These are phyloP conservation scores for Neoarthrinium moseri DNA, from an alignment of 2,329 filamentous ascomycete species.

Conservation along the genomic window DNA sequence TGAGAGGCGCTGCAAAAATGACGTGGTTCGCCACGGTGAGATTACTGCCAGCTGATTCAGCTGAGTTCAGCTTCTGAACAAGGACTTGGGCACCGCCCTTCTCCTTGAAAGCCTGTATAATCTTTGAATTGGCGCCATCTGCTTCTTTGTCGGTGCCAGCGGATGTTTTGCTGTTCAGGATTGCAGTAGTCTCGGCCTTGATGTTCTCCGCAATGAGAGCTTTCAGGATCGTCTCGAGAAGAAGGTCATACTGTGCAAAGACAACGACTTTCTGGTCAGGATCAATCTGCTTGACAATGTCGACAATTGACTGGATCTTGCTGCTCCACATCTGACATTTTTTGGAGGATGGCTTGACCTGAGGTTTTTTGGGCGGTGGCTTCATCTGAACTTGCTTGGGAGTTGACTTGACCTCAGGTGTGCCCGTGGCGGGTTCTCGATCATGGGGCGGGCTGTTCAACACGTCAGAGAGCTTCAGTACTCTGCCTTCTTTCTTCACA, in stretches of 20 bases:
- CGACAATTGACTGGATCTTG: slow-evolving; percentile 21
- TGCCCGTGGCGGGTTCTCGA: neutral
- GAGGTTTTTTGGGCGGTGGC: too few species aligned
- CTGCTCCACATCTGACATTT: too few species aligned
- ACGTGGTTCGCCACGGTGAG: slow-evolving; percentile 40
- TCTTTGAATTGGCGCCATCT: neutral
- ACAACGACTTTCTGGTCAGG: slow-evolving; percentile 28
- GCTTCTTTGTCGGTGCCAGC: neutral
- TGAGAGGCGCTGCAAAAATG: slow-evolving; percentile 36
- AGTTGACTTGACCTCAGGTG: neutral
- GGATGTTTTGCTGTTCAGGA: neutral
- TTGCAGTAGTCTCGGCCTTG: slow-evolving; percentile 9
- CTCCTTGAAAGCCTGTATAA: slow-evolving; percentile 29
- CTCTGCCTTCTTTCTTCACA: neutral
- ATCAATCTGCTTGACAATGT: slow-evolving; percentile 14
- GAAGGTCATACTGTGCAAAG: slow-evolving; percentile 33
- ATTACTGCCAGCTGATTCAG: slow-evolving; percentile 39
- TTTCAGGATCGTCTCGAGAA: slow-evolving; percentile 24
- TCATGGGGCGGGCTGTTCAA: too few species aligned
- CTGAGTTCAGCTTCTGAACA: slow-evolving; percentile 35
- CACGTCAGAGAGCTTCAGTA: neutral
- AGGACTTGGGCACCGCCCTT: slow-evolving; percentile 24
- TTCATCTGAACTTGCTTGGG: too few species aligned
- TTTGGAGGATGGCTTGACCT: too few species aligned
- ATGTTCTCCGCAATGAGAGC: slow-evolving; percentile 17